These are phyloP conservation scores for Hordeum pubiflorum DNA, from an alignment of 202 grass and related monocot species.

Conservation along the genomic window DNA sequence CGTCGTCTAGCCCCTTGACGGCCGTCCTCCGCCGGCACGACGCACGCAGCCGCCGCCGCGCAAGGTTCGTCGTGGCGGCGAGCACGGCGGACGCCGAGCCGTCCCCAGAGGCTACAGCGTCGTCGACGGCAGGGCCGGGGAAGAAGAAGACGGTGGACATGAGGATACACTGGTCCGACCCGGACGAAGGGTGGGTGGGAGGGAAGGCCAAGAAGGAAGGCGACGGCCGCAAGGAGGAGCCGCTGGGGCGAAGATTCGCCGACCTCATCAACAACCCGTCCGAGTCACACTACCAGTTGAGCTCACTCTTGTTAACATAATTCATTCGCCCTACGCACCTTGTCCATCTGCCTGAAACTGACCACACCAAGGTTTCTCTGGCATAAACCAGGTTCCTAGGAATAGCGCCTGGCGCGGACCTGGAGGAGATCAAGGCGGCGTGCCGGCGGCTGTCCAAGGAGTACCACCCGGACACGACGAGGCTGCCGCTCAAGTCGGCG, in stretches of 20 bases:
- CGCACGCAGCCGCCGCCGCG: background rate
- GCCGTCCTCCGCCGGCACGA: slow-evolving; percentile 24
- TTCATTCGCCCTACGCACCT: background rate
- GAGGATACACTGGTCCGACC: slow-evolving; percentile 80
- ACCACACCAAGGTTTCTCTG: background rate
- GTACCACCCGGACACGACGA: slow-evolving; percentile 93
- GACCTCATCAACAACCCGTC: slow-evolving; percentile 66
- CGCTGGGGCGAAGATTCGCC: slow-evolving; percentile 49
- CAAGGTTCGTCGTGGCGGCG: background rate
- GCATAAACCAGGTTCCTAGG: slow-evolving; percentile 50
- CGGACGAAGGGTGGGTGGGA: slow-evolving; percentile 77
- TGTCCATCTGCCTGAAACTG: background rate
- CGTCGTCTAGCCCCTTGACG: slow-evolving; percentile 37
- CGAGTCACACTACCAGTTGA: slow-evolving; percentile 85
- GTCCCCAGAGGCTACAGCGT: background rate
- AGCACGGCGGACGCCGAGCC: slow-evolving; percentile 9
- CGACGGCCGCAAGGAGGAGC: slow-evolving; percentile 32
- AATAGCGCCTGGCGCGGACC: slow-evolving; percentile 45
- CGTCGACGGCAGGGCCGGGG: background rate
- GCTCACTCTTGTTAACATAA: background rate
- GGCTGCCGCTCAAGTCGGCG: slow-evolving; percentile 63
- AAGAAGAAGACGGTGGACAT: slow-evolving; percentile 83
- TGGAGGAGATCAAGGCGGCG: slow-evolving; percentile 87
- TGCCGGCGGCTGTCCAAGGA: slow-evolving; percentile 88
- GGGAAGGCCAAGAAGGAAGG: slow-evolving; percentile 36